Conservation (phyloP, 2,329 filamentous ascomycete species). For the Nannizziopsis barbatae region DNA sequence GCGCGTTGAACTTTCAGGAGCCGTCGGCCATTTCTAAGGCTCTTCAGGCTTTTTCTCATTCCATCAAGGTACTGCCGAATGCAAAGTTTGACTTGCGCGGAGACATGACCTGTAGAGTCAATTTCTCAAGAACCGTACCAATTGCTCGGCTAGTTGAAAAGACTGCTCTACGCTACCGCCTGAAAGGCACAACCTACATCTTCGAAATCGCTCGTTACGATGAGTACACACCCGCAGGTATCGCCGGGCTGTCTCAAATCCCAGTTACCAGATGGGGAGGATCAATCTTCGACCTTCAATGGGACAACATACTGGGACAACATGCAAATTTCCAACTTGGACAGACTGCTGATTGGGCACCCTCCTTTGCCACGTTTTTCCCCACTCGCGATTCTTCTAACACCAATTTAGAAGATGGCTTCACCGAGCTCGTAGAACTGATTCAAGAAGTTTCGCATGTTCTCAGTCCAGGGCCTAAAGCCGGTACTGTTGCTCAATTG, state of each 20-base stretch:
- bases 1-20: slow-evolving; percentile 29
- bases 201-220: slow-evolving; percentile 38
- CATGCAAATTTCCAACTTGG: slow-evolving; percentile 28
- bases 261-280: slow-evolving; percentile 30
- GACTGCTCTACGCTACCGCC: slow-evolving; percentile 28
- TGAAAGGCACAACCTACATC: slow-evolving; percentile 32
- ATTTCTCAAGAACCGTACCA: slow-evolving; percentile 21
- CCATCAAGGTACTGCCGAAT: slow-evolving; percentile 20
- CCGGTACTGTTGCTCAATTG: neutral
- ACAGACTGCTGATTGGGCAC: slow-evolving; percentile 26
- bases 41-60: slow-evolving; percentile 24
- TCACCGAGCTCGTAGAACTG: slow-evolving; percentile 28
- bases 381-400: slow-evolving; percentile 17
- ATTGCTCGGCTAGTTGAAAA: slow-evolving; percentile 31
- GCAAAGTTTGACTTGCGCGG: slow-evolving; percentile 19
- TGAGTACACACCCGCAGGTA: slow-evolving; percentile 20
- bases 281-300: slow-evolving; percentile 28
- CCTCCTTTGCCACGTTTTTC: slow-evolving; percentile 29
- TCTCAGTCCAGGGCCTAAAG: slow-evolving; percentile 19
- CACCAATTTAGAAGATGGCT: slow-evolving; percentile 21
- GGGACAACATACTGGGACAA: slow-evolving; percentile 33
- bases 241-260: slow-evolving; percentile 17
- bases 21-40: slow-evolving; percentile 20
- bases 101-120: slow-evolving; percentile 22
- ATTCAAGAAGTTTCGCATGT: slow-evolving; percentile 27